Percentiles rank a stretch among this genome's conserved stretches.
Evolutionary conservation across 1,139 yeast species (phyloP).

Genomic region (Saccharomyces uvarum): DNA sequence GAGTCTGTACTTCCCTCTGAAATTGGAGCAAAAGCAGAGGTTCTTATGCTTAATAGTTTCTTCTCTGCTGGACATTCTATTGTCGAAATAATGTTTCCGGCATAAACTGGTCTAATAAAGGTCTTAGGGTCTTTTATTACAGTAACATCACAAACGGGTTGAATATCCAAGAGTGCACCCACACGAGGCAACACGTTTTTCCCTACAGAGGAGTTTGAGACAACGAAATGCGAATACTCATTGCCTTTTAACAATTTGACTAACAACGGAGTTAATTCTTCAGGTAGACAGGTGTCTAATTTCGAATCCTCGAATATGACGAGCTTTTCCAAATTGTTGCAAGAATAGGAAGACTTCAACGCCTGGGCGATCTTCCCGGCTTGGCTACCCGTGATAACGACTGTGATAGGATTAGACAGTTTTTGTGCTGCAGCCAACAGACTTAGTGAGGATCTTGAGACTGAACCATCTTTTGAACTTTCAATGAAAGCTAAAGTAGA

Average conservation of each 20-base stretch:
- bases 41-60: conserved; percentile 67
- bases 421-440: conserved; percentile 58
- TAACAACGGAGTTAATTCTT: conserved; percentile 54
- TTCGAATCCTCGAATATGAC: conserved; percentile 43
- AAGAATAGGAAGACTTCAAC: conserved; percentile 35
- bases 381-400: conserved; percentile 51
- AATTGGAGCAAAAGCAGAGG: conserved; percentile 73
- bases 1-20: conserved; percentile 30
- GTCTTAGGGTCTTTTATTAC: conserved; percentile 60
- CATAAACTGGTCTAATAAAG: conserved; percentile 88
- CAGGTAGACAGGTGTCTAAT: conserved; percentile 56
- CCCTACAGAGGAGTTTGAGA: conserved; percentile 80
- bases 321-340: conserved; percentile 36
- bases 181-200: conserved; percentile 81
- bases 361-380: conserved; percentile 39
- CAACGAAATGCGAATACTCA: conserved; percentile 62
- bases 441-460: conserved; percentile 62
- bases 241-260: conserved; percentile 39
- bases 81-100: conserved; percentile 88
- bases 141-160: conserved; percentile 78
- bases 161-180: conserved; percentile 77
- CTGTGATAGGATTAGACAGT: conserved; percentile 58
- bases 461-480: conserved; percentile 40
- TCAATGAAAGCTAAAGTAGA: conserved; percentile 76
- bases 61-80: conserved; percentile 62